Conservation (phyloP, 345 rosid species). For the Turnera subulata region DNA sequence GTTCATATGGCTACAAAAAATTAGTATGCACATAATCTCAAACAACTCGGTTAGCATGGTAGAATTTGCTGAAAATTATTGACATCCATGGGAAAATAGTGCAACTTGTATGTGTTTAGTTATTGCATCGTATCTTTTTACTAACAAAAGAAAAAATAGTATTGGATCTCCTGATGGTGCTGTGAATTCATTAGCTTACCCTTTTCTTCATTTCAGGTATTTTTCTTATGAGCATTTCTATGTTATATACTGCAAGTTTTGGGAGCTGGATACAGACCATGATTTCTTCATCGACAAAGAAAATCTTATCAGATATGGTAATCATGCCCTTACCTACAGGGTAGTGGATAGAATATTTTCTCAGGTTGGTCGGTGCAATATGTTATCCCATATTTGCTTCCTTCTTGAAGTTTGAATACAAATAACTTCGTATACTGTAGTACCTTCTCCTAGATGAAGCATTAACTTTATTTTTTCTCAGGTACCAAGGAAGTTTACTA, state of each 20-base stretch:
- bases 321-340: slow-evolving; percentile 90
- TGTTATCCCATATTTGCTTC: neutral
- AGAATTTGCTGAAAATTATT: too few relatives aligned
- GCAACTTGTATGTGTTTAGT: too few relatives aligned
- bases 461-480: neutral
- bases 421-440: neutral
- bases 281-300: slow-evolving; percentile 95
- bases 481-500: slow-evolving; percentile 28
- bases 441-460: neutral
- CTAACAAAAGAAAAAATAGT: too few relatives aligned
- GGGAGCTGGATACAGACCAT: slow-evolving; percentile 97
- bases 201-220: slow-evolving; percentile 46
- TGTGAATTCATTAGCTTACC: slow-evolving; percentile 4
- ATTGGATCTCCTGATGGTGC: neutral
- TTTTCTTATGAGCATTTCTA: slow-evolving; percentile 95
- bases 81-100: too few relatives aligned
- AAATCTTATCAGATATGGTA: slow-evolving; percentile 87
- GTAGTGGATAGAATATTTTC: slow-evolving; percentile 89
- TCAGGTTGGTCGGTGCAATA: slow-evolving; percentile 48
- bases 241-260: slow-evolving; percentile 95
- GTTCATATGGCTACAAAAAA: too few relatives aligned
- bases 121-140: too few relatives aligned
- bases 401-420: neutral
- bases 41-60: too few relatives aligned
- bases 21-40: too few relatives aligned